These are phyloP conservation scores for Magnolia changhungtana DNA, from an alignment of 164 flowering plant species.

Conservation along the genomic window DNA sequence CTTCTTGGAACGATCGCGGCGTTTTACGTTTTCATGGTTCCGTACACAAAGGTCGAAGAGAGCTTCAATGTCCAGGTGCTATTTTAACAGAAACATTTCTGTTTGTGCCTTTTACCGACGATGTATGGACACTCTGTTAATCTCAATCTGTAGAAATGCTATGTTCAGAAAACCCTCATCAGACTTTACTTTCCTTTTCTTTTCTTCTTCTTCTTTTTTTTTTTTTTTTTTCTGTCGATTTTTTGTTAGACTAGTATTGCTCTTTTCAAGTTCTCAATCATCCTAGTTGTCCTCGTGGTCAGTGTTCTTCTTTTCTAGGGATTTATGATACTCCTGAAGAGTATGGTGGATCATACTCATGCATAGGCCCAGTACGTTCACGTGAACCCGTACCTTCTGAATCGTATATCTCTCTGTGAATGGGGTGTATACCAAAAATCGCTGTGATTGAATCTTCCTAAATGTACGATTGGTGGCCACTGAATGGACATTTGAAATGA, in stretches of 20 bases:
- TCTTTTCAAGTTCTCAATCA: too few species aligned
- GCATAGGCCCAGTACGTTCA: not conserved
- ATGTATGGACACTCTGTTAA: not conserved
- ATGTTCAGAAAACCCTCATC: not conserved
- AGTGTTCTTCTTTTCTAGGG: not conserved
- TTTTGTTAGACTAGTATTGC: not conserved
- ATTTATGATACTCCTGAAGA: not conserved
- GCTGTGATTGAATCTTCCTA: too few species aligned
- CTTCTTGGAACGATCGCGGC: constrained; percentile 78
- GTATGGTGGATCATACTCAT: not conserved
- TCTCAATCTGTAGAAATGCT: not conserved
- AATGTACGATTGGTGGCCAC: too few species aligned
- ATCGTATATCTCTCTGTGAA: too few species aligned
- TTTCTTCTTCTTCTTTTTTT: too few species aligned
- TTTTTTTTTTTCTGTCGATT: not conserved
- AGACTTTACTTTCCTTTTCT: not conserved
- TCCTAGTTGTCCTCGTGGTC: too few species aligned
- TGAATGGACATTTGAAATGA: too few species aligned
- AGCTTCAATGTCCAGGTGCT: constrained; percentile 95
- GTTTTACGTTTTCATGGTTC: constrained; percentile 73
- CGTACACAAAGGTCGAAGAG: constrained; percentile 97
- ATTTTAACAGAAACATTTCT: not conserved
- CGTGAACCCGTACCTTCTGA: too few species aligned
- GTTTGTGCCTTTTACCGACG: not conserved
- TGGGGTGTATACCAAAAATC: too few species aligned